Evolutionary conservation across 2,329 filamentous ascomycete genomes (phyloP).

Genomic region (Orbilia ellipsospora): DNA sequence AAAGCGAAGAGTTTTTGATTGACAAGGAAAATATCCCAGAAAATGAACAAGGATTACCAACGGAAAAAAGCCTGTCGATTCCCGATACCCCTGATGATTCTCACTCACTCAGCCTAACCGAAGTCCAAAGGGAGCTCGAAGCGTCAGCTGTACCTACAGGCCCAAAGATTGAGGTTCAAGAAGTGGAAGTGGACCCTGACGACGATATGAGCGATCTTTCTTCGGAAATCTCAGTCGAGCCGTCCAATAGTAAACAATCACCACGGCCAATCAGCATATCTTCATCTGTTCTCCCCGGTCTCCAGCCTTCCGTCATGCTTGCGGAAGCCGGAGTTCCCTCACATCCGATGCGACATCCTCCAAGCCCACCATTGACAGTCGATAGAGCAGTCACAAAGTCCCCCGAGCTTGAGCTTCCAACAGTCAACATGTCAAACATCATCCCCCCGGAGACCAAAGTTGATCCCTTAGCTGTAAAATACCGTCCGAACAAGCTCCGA

Average conservation of each 20-base stretch:
- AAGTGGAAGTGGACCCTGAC: conserved; percentile 64
- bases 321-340: conserved; percentile 60
- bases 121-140: conserved; percentile 44
- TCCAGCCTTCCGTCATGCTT: conserved; percentile 56
- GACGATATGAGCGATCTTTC: conserved; percentile 68
- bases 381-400: conserved; percentile 52
- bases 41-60: conserved; percentile 46
- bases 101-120: conserved; percentile 39
- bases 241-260: conserved; percentile 49
- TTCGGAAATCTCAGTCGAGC: conserved; percentile 71
- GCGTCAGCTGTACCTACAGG: conserved; percentile 44
- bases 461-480: conserved; percentile 44
- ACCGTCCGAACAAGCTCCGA: conserved; percentile 39
- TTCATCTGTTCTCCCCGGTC: conserved; percentile 45
- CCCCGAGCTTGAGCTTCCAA: conserved; percentile 43
- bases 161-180: conserved; percentile 56
- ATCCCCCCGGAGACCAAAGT: conserved; percentile 49
- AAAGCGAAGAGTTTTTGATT: conserved; percentile 49
- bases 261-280: conserved; percentile 53
- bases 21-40: conserved; percentile 33
- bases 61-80: conserved; percentile 44
- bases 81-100: conserved; percentile 48
- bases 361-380: conserved; percentile 57
- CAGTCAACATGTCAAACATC: conserved; percentile 44
- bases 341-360: conserved; percentile 60